These are phyloP conservation scores for Combretum micranthum DNA, from an alignment of 345 rosid species.

Conservation along the genomic window DNA sequence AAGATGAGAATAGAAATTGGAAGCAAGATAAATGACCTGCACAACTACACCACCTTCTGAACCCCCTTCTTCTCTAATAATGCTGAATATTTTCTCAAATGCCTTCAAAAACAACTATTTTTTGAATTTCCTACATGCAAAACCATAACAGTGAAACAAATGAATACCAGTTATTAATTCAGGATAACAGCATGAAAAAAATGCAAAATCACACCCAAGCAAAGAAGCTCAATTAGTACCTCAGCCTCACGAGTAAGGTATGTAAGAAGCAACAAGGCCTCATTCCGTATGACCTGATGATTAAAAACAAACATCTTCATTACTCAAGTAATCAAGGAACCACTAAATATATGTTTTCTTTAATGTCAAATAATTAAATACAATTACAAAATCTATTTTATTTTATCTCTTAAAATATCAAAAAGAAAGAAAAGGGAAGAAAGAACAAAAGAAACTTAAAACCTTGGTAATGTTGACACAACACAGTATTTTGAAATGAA, in stretches of 20 bases:
- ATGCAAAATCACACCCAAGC: conserved; percentile 2
- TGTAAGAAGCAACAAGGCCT: conserved; percentile 90
- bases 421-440: too few relatives aligned
- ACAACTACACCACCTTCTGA: conserved; percentile 98
- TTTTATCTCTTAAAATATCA: too few relatives aligned
- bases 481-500: too few relatives aligned
- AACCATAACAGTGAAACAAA: too few relatives aligned
- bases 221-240: conserved; percentile 29
- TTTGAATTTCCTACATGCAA: conserved; percentile 75
- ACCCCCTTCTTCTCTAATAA: conserved; percentile 92
- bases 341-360: too few relatives aligned
- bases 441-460: too few relatives aligned
- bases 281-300: conserved; percentile 83
- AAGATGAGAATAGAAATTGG: not conserved
- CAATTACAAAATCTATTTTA: too few relatives aligned
- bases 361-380: too few relatives aligned
- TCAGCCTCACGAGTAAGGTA: conserved; percentile 96
- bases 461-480: too few relatives aligned
- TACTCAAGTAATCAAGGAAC: too few relatives aligned
- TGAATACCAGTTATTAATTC: too few relatives aligned
- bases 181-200: conserved; percentile 14
- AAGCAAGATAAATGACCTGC: conserved; percentile 48
- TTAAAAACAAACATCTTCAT: conserved; percentile 9
- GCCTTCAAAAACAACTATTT: conserved; percentile 98
- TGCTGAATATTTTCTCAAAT: conserved; percentile 89